Conservation (phyloP, 805 yeast genomes). For the Candida tammaniensis region DNA sequence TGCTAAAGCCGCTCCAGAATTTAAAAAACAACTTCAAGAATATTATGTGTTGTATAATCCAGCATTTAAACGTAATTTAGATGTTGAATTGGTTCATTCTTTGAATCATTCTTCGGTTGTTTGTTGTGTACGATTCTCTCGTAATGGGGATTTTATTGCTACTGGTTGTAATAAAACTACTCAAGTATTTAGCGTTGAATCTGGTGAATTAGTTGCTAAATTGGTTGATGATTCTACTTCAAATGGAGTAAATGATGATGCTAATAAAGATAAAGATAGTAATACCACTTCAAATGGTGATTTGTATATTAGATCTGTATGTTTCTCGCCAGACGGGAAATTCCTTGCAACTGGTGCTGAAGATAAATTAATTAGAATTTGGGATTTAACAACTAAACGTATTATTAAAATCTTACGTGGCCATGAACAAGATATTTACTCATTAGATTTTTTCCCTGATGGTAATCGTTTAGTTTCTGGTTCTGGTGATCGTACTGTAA, state of each 20-base stretch:
- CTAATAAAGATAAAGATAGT: constrained; percentile 31
- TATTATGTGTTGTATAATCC: constrained; percentile 91
- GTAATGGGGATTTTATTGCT: constrained; percentile 88
- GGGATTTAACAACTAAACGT: constrained; percentile 87
- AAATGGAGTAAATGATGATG: constrained; percentile 41
- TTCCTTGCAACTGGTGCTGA: constrained; percentile 93
- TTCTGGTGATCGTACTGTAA: constrained; percentile 92
- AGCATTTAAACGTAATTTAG: constrained; percentile 61
- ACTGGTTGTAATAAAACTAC: constrained; percentile 97
- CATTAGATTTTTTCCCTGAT: constrained; percentile 90
- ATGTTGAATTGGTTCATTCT: constrained; percentile 85
- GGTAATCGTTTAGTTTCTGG: constrained; percentile 94
- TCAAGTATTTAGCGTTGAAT: constrained; percentile 87
- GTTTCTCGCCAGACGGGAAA: constrained; percentile 92
- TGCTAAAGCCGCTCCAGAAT: constrained; percentile 66
- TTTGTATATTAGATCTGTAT: constrained; percentile 89
- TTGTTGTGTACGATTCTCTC: constrained; percentile 91
- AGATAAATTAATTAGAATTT: constrained; percentile 86
- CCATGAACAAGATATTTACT: constrained; percentile 96
- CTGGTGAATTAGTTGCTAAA: constrained; percentile 86
- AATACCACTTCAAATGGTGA: constrained; percentile 52
- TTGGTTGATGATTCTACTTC: constrained; percentile 70
- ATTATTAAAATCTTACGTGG: constrained; percentile 86
- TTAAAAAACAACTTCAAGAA: constrained; percentile 79
- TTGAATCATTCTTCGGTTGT: constrained; percentile 93